A percentile compares a stretch with the other conserved stretches of the same genome.
Evolutionary conservation across 1,284 basidiomycete species (phyloP).

Genomic region (Clitocybe nebularis): DNA sequence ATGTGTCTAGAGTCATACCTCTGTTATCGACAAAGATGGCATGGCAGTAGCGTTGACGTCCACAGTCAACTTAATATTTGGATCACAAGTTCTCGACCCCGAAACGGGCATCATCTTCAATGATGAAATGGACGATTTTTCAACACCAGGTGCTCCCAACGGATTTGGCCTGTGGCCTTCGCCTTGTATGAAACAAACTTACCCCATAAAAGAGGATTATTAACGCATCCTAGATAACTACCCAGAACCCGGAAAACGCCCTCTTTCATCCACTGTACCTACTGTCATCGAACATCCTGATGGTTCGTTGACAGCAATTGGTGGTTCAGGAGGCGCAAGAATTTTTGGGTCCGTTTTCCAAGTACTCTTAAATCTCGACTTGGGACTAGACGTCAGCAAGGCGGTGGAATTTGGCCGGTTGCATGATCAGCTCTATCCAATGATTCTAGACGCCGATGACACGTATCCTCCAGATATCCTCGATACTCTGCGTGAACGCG

Average conservation of each 20-base stretch:
- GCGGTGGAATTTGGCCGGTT: constrained; percentile 87
- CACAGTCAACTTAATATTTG: constrained; percentile 86
- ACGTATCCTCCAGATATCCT: constrained; percentile 53
- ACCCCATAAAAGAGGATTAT: not conserved
- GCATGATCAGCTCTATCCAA: constrained; percentile 89
- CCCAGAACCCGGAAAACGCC: constrained; percentile 82
- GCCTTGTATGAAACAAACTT: constrained; percentile 49
- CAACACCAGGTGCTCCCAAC: constrained; percentile 76
- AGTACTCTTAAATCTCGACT: constrained; percentile 77
- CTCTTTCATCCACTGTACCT: constrained; percentile 81
- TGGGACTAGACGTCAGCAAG: constrained; percentile 74
- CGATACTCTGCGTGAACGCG: constrained; percentile 51
- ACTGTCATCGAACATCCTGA: constrained; percentile 75
- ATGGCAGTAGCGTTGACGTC: constrained; percentile 85
- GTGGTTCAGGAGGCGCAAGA: constrained; percentile 84
- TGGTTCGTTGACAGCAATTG: constrained; percentile 71
- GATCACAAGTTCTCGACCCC: constrained; percentile 81
- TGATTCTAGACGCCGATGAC: constrained; percentile 59
- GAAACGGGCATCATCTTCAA: constrained; percentile 87
- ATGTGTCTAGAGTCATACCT: constrained; percentile 67
- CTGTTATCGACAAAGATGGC: constrained; percentile 76
- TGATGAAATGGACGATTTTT: constrained; percentile 93
- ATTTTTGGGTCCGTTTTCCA: constrained; percentile 85
- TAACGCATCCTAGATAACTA: constrained; percentile 69
- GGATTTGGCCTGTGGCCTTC: constrained; percentile 82